These are phyloP conservation scores for Yamadazyma sp. DNA, from an alignment of 1,139 yeast genomes.

Conservation along the genomic window DNA sequence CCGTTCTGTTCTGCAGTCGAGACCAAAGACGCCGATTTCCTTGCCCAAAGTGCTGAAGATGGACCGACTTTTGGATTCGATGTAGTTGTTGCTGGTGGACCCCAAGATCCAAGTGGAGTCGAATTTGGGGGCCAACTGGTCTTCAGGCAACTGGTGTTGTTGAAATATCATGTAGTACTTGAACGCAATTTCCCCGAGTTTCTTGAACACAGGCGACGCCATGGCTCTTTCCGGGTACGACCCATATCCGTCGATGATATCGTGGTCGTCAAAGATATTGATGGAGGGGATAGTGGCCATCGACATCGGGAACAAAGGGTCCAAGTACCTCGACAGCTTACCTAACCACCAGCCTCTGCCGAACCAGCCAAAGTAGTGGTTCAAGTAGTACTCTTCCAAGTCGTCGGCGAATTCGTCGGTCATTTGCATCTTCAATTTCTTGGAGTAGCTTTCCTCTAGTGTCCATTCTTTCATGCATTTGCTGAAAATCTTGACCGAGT, in stretches of 20 bases:
- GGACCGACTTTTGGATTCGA: constrained; percentile 73
- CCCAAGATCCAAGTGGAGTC: constrained; percentile 61
- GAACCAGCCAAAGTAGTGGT: constrained; percentile 82
- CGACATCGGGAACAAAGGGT: constrained; percentile 69
- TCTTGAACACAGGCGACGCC: constrained; percentile 63
- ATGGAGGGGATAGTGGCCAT: constrained; percentile 80
- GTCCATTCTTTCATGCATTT: constrained; percentile 64
- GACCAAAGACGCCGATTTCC: constrained; percentile 67
- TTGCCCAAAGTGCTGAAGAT: constrained; percentile 72
- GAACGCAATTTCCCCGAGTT: constrained; percentile 77
- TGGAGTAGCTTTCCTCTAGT: constrained; percentile 42
- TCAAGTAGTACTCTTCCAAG: constrained; percentile 63
- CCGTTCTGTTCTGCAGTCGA: constrained; percentile 94
- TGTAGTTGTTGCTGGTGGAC: constrained; percentile 45
- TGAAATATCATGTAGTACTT: constrained; percentile 89
- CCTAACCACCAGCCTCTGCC: constrained; percentile 89
- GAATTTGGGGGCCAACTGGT: constrained; percentile 27
- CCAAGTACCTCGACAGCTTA: constrained; percentile 59
- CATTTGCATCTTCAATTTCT: constrained; percentile 29
- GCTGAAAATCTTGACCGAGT: constrained; percentile 67
- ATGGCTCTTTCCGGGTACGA: constrained; percentile 77
- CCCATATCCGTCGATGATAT: constrained; percentile 94
- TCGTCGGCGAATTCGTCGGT: constrained; percentile 51
- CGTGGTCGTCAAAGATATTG: constrained; percentile 88
- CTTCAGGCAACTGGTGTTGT: constrained; percentile 66